phyloP scores from a whole-genome alignment of 192 early-diverging fungal species.

The Backusella macrospora region DNA sequence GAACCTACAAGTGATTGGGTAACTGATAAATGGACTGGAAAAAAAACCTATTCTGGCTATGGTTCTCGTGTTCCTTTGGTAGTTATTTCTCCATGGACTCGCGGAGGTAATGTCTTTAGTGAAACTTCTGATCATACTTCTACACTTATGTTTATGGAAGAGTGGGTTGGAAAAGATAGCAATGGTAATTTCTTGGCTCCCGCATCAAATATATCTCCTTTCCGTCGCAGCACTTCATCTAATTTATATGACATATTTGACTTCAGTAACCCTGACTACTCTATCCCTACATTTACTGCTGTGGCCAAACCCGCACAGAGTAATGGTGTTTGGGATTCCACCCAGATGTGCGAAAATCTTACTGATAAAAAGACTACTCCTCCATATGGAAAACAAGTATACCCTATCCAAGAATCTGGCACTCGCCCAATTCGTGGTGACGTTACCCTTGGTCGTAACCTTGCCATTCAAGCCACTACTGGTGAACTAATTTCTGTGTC shows the following conservation, averaged over 20 bases:
- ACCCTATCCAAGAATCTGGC: slow-evolving; percentile 20
- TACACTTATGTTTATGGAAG: slow-evolving; percentile 24
- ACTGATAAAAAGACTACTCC: slow-evolving; percentile 13
- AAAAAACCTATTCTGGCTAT: background rate
- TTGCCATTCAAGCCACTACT: background rate
- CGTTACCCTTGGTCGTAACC: slow-evolving; percentile 19
- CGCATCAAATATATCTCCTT: slow-evolving; percentile 12
- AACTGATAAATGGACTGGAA: slow-evolving; percentile 18
- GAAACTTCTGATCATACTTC: slow-evolving; percentile 30
- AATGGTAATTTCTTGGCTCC: slow-evolving; percentile 20
- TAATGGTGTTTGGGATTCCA: slow-evolving; percentile 25
- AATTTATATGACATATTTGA: slow-evolving; percentile 27
- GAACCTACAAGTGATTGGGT: slow-evolving; percentile 21
- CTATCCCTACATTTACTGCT: slow-evolving; percentile 16
- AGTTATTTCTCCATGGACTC: slow-evolving; percentile 25
- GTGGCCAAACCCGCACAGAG: slow-evolving; percentile 17
- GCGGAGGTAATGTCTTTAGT: slow-evolving; percentile 26
- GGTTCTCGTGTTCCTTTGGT: slow-evolving; percentile 27
- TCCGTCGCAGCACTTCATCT: slow-evolving; percentile 16
- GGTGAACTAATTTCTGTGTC: background rate
- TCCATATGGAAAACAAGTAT: slow-evolving; percentile 27
- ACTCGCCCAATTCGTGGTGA: slow-evolving; percentile 23
- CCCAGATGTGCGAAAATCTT: slow-evolving; percentile 17
- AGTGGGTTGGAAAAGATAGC: slow-evolving; percentile 26
- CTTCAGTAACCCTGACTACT: slow-evolving; percentile 32